A percentile compares a stretch with the other conserved stretches of the same genome.
These are phyloP conservation scores for Penicillium angulare DNA, from an alignment of 495 filamentous ascomycete species.

Conservation along the genomic window DNA sequence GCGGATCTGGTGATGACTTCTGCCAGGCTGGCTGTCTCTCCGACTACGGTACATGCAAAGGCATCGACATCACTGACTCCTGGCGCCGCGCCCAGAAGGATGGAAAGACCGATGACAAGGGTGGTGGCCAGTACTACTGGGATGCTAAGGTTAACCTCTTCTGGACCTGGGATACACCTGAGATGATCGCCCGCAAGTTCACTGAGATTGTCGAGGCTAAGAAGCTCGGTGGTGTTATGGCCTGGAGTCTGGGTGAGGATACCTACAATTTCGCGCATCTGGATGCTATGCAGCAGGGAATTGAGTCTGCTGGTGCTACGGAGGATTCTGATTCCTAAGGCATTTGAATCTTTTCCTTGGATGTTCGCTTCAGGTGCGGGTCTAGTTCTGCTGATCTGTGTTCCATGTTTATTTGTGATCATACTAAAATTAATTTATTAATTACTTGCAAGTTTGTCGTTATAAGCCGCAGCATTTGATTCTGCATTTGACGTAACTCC, in stretches of 20 bases:
- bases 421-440: too few species aligned
- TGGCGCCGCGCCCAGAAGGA: constrained; percentile 50
- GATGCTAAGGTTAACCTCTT: constrained; percentile 58
- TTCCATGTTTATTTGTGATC: background rate
- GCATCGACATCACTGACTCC: constrained; percentile 35
- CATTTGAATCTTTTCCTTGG: too few species aligned
- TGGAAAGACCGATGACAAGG: constrained; percentile 55
- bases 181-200: constrained; percentile 62
- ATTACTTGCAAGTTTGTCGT: too few species aligned
- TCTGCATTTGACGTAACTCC: too few species aligned
- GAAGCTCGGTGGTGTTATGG: constrained; percentile 67
- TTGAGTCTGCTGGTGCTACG: constrained; percentile 16
- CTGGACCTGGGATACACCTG: constrained; percentile 75
- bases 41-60: constrained; percentile 45
- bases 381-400: too few species aligned
- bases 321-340: background rate
- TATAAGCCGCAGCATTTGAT: too few species aligned
- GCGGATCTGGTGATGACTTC: constrained; percentile 35
- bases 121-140: constrained; percentile 69
- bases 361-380: too few species aligned
- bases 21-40: constrained; percentile 39
- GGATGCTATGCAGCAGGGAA: constrained; percentile 51
- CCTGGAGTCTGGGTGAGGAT: constrained; percentile 75
- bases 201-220: constrained; percentile 55
- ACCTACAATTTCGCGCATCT: constrained; percentile 58